These are phyloP conservation scores for Diutina sp. DNA, from an alignment of 1,139 yeast genomes.

Conservation along the genomic window DNA sequence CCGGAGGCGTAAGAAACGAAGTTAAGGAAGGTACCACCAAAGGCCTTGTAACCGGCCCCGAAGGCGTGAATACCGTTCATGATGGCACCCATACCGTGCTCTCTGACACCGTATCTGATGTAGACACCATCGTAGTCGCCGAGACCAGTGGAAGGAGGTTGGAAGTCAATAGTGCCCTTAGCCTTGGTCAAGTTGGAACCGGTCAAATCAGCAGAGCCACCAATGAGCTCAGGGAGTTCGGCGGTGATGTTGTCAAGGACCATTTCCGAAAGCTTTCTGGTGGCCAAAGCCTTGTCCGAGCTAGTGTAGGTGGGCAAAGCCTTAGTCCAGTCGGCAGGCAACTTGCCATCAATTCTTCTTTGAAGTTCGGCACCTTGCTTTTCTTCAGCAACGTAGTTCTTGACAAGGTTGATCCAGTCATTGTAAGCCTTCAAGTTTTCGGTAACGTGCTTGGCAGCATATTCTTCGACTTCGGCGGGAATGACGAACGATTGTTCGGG, in stretches of 20 bases:
- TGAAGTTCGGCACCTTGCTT: constrained; percentile 66
- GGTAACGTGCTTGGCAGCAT: constrained; percentile 45
- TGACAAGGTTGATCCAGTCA: constrained; percentile 62
- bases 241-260: constrained; percentile 56
- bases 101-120: constrained; percentile 98
- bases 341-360: constrained; percentile 71
- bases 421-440: constrained; percentile 49
- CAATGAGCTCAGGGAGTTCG: constrained; percentile 76
- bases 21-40: constrained; percentile 98
- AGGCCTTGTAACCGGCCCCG: constrained; percentile 87
- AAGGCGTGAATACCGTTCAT: constrained; percentile 96
- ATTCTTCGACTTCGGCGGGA: constrained; percentile 73
- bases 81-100: constrained; percentile 99
- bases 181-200: constrained; percentile 96
- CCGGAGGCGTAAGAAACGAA: constrained; percentile 97
- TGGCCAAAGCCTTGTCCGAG: constrained; percentile 72
- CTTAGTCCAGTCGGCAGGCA: constrained; percentile 79
- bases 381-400: constrained; percentile 52
- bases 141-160: constrained; percentile 68
- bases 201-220: constrained; percentile 98
- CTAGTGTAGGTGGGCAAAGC: constrained; percentile 72
- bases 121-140: constrained; percentile 92
- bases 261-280: constrained; percentile 89
- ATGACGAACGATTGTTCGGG: constrained; percentile 72
- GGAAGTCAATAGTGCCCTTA: constrained; percentile 81